phyloP scores from a whole-genome alignment of 805 yeast genomes.

The Hanseniaspora thailandica region DNA sequence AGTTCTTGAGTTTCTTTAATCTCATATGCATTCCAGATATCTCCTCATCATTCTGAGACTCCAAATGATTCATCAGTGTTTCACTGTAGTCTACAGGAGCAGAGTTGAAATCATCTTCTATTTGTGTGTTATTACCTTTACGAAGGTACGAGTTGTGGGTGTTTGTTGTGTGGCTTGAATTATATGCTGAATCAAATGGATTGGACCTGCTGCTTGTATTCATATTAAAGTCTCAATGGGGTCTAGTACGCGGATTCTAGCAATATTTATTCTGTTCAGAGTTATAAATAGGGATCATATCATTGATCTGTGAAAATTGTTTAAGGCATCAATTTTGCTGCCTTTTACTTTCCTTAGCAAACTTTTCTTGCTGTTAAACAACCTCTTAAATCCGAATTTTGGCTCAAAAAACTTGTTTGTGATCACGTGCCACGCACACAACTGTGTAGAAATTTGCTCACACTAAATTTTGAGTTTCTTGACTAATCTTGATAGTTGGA shows the following conservation, averaged over 20 bases:
- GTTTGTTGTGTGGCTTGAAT: constrained; percentile 6
- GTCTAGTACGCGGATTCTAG: not conserved
- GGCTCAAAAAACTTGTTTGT: too few species aligned
- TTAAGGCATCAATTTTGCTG: too few species aligned
- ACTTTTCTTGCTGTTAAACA: too few species aligned
- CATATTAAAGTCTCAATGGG: not conserved
- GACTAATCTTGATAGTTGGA: not conserved
- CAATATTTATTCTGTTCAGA: too few species aligned
- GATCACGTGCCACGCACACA: not conserved
- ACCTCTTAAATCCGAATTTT: too few species aligned
- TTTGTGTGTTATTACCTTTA: not conserved
- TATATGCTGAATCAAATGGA: constrained; percentile 21
- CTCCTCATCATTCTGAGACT: constrained; percentile 55
- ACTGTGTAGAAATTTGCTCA: too few species aligned
- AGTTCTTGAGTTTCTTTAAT: constrained; percentile 42
- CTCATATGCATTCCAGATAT: constrained; percentile 43
- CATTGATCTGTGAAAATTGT: not conserved
- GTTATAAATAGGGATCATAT: not conserved
- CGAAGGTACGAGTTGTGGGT: constrained; percentile 1
- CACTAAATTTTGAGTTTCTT: too few species aligned
- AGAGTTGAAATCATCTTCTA: constrained; percentile 2
- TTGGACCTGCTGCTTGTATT: constrained; percentile 27
- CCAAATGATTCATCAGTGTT: constrained; percentile 45
- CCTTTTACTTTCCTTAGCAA: too few species aligned
- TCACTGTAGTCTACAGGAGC: constrained; percentile 37